Conservation (phyloP, 257 asterid genomes). For the Leptodermis oblonga region DNA sequence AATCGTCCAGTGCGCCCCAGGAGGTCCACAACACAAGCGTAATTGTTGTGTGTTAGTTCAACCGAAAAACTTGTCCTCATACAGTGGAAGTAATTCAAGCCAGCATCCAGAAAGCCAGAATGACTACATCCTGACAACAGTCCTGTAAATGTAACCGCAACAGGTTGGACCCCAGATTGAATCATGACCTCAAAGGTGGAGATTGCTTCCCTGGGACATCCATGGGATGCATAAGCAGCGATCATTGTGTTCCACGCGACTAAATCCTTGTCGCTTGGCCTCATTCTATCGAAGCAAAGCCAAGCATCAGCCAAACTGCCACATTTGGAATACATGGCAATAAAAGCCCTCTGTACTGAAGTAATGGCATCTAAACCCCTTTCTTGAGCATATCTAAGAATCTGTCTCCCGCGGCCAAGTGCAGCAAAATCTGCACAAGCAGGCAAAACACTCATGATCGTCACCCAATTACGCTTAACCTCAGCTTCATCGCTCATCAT, state of each 20-base stretch:
- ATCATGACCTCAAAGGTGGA: constrained; percentile 56
- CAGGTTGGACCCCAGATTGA: constrained; percentile 57
- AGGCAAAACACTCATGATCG: constrained; percentile 74
- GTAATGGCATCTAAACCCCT: constrained; percentile 57
- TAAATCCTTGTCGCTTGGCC: constrained; percentile 34
- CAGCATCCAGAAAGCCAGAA: constrained; percentile 77
- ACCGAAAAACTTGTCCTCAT: constrained; percentile 46
- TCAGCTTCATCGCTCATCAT: background rate
- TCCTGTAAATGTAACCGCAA: constrained; percentile 67
- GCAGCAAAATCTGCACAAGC: constrained; percentile 70
- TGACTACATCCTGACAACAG: constrained; percentile 81
- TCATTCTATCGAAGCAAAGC: constrained; percentile 48
- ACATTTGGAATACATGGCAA: constrained; percentile 84
- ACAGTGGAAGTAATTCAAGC: constrained; percentile 52
- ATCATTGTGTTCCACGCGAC: constrained; percentile 84
- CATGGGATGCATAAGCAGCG: constrained; percentile 73
- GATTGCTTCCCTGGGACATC: constrained; percentile 52
- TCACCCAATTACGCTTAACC: constrained; percentile 29
- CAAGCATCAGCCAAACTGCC: constrained; percentile 85
- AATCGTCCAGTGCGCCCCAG: constrained; percentile 74
- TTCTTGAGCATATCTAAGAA: constrained; percentile 48
- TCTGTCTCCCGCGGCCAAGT: constrained; percentile 51
- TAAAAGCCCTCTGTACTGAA: constrained; percentile 61
- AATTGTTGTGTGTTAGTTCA: constrained; percentile 61
- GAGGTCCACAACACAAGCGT: constrained; percentile 74